Percentiles rank a stretch among this genome's conserved stretches.
phyloP scores from a whole-genome alignment of 2,329 filamentous ascomycete genomes.

The Colletotrichum orbiculare region DNA sequence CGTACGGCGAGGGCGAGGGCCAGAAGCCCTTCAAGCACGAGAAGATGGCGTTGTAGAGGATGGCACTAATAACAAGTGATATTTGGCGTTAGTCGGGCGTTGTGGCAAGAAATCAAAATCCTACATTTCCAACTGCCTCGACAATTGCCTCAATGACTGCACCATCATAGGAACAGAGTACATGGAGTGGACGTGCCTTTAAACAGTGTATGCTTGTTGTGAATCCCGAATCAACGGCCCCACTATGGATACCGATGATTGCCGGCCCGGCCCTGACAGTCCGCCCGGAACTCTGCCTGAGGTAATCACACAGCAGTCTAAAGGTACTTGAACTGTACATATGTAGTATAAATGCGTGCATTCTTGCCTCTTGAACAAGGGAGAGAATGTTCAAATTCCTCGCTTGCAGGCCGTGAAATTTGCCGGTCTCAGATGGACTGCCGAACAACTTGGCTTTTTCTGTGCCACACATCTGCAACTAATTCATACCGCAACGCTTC shows the following conservation, averaged over 20 bases:
- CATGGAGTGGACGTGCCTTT: too few species aligned
- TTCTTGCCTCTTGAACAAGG: not conserved
- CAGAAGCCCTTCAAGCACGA: constrained; percentile 71
- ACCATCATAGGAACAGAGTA: too few species aligned
- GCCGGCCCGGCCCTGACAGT: constrained; percentile 7
- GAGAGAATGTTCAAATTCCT: not conserved
- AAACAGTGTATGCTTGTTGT: too few species aligned
- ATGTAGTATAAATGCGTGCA: too few species aligned
- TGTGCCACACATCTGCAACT: not conserved
- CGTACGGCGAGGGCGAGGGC: constrained; percentile 75
- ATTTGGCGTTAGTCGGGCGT: constrained; percentile 26
- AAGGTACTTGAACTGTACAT: not conserved
- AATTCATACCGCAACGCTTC: not conserved
- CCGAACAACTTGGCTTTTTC: not conserved
- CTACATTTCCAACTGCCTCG: not conserved
- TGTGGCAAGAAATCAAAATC: not conserved
- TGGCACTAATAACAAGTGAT: constrained; percentile 2
- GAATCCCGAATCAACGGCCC: constrained; percentile 5
- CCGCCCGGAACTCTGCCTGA: not conserved
- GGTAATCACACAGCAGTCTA: not conserved
- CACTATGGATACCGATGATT: constrained; percentile 1
- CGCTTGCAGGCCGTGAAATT: not conserved
- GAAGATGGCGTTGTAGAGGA: constrained; percentile 54
- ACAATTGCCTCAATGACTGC: not conserved
- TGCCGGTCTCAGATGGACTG: not conserved